phyloP scores from a whole-genome alignment of 2,329 filamentous ascomycete genomes.

The Scedosporium boydii region DNA sequence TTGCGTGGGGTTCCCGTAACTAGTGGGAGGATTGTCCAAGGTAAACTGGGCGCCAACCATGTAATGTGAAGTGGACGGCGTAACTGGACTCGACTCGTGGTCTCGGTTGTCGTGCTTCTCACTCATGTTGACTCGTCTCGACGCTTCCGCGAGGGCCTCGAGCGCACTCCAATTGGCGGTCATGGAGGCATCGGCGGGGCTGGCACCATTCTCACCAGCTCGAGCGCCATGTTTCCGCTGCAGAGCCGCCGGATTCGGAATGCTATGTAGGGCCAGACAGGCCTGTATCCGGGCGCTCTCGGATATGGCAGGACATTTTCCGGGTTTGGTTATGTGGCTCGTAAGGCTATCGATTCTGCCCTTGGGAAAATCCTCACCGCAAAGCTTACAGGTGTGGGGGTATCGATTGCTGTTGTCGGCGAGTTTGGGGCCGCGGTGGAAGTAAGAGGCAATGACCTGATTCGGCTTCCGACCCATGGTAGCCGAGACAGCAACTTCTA shows the following conservation, averaged over 20 bases:
- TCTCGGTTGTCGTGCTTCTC: constrained; percentile 40
- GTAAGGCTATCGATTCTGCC: constrained; percentile 77
- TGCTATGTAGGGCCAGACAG: constrained; percentile 61
- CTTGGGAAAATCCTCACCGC: constrained; percentile 83
- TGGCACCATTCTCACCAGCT: neutral
- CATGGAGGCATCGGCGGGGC: constrained; percentile 16
- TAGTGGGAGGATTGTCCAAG: constrained; percentile 43
- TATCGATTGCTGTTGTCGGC: constrained; percentile 87
- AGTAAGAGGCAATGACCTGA: constrained; percentile 77
- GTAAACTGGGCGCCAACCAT: constrained; percentile 27
- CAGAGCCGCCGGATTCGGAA: constrained; percentile 39
- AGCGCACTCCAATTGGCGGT: constrained; percentile 67
- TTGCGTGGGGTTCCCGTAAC: constrained; percentile 30
- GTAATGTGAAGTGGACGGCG: neutral
- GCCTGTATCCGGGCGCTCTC: constrained; percentile 67
- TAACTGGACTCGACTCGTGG: constrained; percentile 1
- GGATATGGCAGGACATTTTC: constrained; percentile 69
- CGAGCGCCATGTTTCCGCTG: constrained; percentile 18
- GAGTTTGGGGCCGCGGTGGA: constrained; percentile 76
- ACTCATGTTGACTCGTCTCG: constrained; percentile 63
- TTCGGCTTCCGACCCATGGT: constrained; percentile 77
- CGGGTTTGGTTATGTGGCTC: constrained; percentile 63
- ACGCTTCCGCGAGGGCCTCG: constrained; percentile 81
- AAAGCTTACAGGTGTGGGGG: constrained; percentile 80
- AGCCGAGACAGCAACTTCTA: neutral